Evolutionary conservation across 2,329 filamentous ascomycete genomes (phyloP).

Genomic region (Hypoxylon sp.): DNA sequence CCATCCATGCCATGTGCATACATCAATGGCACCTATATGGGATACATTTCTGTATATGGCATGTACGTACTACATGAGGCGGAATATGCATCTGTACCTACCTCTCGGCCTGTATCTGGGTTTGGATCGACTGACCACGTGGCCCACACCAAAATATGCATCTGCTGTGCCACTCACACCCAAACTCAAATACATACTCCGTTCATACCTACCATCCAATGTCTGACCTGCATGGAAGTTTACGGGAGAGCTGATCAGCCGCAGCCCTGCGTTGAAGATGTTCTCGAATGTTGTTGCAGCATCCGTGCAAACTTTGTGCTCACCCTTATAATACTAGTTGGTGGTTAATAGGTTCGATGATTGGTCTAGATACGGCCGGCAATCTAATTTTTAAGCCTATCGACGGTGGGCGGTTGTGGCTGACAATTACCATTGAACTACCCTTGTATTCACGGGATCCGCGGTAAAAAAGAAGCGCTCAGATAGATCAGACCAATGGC

Average conservation of each 20-base stretch:
- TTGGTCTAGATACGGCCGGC: constrained; percentile 35
- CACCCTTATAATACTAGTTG: not conserved
- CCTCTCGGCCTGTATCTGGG: constrained; percentile 6
- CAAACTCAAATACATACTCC: constrained; percentile 3
- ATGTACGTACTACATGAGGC: not conserved
- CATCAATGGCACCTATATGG: constrained; percentile 3
- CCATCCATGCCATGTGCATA: constrained; percentile 1
- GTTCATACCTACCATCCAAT: constrained; percentile 1
- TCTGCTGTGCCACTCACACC: constrained; percentile 27
- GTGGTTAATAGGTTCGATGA: constrained; percentile 6
- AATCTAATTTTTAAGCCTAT: constrained; percentile 30
- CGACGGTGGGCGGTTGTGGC: constrained; percentile 33
- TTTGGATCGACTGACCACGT: constrained; percentile 37
- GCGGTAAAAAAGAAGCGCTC: constrained; percentile 20
- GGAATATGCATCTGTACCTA: constrained; percentile 8
- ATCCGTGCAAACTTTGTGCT: constrained; percentile 2
- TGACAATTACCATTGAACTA: constrained; percentile 11
- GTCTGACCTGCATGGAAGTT: constrained; percentile 13
- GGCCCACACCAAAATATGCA: constrained; percentile 27
- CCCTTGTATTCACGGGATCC: constrained; percentile 13
- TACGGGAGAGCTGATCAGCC: constrained; percentile 24
- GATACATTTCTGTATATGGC: too few relatives aligned
- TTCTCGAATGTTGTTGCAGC: not conserved
- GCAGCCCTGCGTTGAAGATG: constrained; percentile 21
- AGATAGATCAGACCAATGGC: constrained; percentile 5